Evolutionary conservation across 257 asterid genomes (phyloP).

Genomic region (Scutellaria galericulata): DNA sequence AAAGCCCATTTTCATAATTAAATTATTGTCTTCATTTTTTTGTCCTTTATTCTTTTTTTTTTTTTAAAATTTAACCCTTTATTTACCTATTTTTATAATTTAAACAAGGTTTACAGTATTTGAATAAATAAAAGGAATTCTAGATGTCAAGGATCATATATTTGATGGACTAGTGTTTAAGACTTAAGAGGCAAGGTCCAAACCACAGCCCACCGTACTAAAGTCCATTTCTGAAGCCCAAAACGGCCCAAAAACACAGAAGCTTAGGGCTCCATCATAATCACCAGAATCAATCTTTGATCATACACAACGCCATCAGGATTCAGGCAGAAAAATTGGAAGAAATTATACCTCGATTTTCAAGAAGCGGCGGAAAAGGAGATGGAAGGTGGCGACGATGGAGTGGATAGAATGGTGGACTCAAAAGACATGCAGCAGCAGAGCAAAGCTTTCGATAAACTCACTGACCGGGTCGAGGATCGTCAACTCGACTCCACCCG

Average conservation of each 20-base stretch:
- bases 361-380: not conserved
- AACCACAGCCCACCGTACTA: too few species aligned
- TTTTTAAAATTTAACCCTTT: too few species aligned
- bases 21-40: too few species aligned
- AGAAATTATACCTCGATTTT: conserved; percentile 6
- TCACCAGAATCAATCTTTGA: conserved; percentile 12
- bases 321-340: not conserved
- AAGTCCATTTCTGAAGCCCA: conserved; percentile 20
- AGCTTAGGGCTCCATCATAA: conserved; percentile 38
- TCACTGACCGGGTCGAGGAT: conserved; percentile 98
- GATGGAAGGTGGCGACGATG: conserved; percentile 88
- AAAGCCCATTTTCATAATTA: too few species aligned
- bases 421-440: conserved; percentile 97
- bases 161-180: too few species aligned
- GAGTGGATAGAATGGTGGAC: conserved; percentile 64
- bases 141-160: too few species aligned
- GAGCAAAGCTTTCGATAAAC: conserved; percentile 93
- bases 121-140: too few species aligned
- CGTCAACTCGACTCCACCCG: conserved; percentile 97
- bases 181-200: too few species aligned
- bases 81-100: too few species aligned
- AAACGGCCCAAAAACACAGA: conserved; percentile 21
- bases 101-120: too few species aligned
- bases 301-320: too few species aligned
- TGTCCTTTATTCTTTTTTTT: too few species aligned